Evolutionary conservation across 495 filamentous ascomycete species (phyloP).

Genomic region (Parathielavia appendiculata): DNA sequence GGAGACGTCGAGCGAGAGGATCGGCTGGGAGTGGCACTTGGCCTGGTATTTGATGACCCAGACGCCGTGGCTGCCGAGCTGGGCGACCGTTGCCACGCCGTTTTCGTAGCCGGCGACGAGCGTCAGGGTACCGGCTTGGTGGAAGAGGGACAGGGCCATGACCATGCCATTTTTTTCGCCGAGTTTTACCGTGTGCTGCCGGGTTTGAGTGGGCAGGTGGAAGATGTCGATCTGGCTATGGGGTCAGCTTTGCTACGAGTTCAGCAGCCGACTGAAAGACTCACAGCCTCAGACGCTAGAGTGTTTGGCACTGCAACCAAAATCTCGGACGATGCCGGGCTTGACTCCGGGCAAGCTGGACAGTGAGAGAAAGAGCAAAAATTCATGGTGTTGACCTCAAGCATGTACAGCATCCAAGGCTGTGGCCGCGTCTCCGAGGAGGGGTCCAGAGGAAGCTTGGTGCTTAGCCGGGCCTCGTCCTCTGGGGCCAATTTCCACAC

Average conservation of each 20-base stretch:
- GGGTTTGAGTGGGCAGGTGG: conserved; percentile 67
- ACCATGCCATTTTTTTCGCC: conserved; percentile 77
- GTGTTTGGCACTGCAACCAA: conserved; percentile 74
- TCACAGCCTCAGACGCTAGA: conserved; percentile 65
- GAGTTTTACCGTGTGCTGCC: conserved; percentile 59
- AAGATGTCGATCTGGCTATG: conserved; percentile 69
- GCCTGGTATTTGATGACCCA: conserved; percentile 64
- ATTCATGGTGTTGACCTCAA: conserved; percentile 89
- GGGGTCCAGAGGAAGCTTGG: conserved; percentile 60
- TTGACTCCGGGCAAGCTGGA: conserved; percentile 18
- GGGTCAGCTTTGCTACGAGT: not conserved
- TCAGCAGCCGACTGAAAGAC: conserved; percentile 14
- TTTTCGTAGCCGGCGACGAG: conserved; percentile 82
- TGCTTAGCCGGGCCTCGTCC: conserved; percentile 63
- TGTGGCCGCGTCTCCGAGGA: conserved; percentile 45
- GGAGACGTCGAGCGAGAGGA: conserved; percentile 69
- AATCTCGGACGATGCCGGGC: conserved; percentile 33
- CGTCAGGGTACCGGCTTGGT: conserved; percentile 37
- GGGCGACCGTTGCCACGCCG: conserved; percentile 62
- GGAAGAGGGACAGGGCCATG: conserved; percentile 70
- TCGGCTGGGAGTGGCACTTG: conserved; percentile 72
- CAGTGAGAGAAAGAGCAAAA: conserved; percentile 86
- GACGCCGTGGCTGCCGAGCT: conserved; percentile 24
- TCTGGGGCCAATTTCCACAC: conserved; percentile 68
- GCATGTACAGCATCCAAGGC: conserved; percentile 79